Percentiles rank a stretch among this genome's conserved stretches.
These are phyloP conservation scores for Acanthochlamys bracteata DNA, from an alignment of 106 monocot species.

Conservation along the genomic window DNA sequence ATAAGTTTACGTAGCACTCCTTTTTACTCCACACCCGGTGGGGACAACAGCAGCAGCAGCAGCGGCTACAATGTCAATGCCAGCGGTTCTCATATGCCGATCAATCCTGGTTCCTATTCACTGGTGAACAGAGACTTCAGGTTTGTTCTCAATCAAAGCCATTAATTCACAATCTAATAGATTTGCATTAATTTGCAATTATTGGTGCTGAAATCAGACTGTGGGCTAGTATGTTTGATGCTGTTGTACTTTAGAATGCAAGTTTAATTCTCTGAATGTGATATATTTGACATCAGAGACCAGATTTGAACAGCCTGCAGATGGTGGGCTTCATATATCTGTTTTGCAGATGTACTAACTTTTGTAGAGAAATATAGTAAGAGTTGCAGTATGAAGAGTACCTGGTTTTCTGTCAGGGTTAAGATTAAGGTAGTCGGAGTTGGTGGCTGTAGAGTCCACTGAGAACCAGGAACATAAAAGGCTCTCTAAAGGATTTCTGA, in stretches of 20 bases:
- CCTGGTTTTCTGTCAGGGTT: too few relatives aligned
- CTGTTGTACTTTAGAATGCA: not conserved
- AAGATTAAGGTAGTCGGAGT: too few relatives aligned
- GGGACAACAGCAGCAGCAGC: not conserved
- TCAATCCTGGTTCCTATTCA: slow-evolving; percentile 11
- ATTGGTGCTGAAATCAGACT: not conserved
- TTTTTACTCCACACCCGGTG: slow-evolving; percentile 4
- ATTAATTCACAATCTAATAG: not conserved
- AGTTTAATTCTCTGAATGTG: not conserved
- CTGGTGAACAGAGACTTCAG: slow-evolving; percentile 21
- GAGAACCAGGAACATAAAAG: not conserved
- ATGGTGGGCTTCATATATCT: not conserved
- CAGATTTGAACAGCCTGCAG: not conserved
- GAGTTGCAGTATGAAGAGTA: too few relatives aligned
- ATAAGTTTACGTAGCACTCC: slow-evolving; percentile 21
- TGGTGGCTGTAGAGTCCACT: too few relatives aligned
- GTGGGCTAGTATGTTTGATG: not conserved
- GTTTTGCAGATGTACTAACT: not conserved
- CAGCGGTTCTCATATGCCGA: slow-evolving; percentile 15
- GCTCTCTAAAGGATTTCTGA: not conserved
- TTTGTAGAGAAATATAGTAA: not conserved
- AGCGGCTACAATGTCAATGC: slow-evolving; percentile 3
- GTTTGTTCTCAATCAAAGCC: not conserved
- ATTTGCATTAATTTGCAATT: not conserved
- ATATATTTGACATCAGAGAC: not conserved